A percentile compares a stretch with the other conserved stretches of the same genome.
These are phyloP conservation scores for Plicaturopsis crispa DNA, from an alignment of 768 basidiomycete genomes.

Conservation along the genomic window DNA sequence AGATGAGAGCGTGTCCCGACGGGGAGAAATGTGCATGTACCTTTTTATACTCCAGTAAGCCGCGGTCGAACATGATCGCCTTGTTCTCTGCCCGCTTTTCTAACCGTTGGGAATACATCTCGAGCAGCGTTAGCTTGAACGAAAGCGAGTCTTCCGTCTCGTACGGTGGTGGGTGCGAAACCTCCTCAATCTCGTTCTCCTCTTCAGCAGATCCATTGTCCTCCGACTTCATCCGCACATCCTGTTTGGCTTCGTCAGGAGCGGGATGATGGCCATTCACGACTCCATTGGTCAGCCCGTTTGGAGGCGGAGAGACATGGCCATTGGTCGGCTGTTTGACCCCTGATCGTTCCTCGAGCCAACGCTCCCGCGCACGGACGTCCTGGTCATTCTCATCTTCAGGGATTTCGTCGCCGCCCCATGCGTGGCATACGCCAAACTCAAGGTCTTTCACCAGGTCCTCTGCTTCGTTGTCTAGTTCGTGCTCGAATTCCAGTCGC, in stretches of 20 bases:
- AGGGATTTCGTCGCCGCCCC: slow-evolving; percentile 56
- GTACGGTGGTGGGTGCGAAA: slow-evolving; percentile 67
- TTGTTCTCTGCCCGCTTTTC: slow-evolving; percentile 83
- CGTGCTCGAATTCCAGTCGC: slow-evolving; percentile 97
- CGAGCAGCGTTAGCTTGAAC: slow-evolving; percentile 84
- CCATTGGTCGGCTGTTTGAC: slow-evolving; percentile 14
- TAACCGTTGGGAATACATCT: slow-evolving; percentile 87
- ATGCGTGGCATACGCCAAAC: slow-evolving; percentile 82
- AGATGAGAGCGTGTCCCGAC: slow-evolving; percentile 1
- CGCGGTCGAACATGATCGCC: slow-evolving; percentile 85
- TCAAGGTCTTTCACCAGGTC: slow-evolving; percentile 93
- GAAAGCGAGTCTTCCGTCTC: slow-evolving; percentile 79
- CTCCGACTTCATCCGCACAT: slow-evolving; percentile 29
- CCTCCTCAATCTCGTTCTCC: slow-evolving; percentile 54
- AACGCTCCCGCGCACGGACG: slow-evolving; percentile 43
- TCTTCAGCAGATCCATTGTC: slow-evolving; percentile 47
- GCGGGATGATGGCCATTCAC: slow-evolving; percentile 6
- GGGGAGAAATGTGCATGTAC: slow-evolving; percentile 31
- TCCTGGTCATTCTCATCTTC: slow-evolving; percentile 77
- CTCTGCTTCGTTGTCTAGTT: slow-evolving; percentile 95
- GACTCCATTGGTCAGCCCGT: neutral
- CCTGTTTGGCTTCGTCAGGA: slow-evolving; percentile 13
- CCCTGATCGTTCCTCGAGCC: slow-evolving; percentile 27
- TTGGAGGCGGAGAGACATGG: neutral
- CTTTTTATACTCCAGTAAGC: slow-evolving; percentile 91